phyloP scores from a whole-genome alignment of 2,329 filamentous ascomycete species.

The Epichloe sp. region DNA sequence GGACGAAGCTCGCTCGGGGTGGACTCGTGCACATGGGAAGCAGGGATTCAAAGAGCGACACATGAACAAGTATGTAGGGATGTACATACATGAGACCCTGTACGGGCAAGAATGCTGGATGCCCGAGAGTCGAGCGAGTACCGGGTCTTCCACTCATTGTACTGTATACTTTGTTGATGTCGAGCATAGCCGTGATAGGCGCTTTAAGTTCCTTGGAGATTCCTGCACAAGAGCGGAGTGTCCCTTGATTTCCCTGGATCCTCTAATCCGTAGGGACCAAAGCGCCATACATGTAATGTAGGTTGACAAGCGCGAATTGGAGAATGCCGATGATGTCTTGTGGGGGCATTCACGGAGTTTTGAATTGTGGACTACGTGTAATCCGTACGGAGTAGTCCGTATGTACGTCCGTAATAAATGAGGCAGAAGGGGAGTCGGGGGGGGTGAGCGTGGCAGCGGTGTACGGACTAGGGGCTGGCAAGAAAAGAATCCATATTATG shows the following conservation, averaged over 20 bases:
- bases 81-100: not conserved
- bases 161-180: not conserved
- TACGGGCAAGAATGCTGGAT: not conserved
- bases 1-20: not conserved
- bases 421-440: not conserved
- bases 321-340: not conserved
- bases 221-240: not conserved
- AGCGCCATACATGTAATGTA: not conserved
- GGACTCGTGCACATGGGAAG: slow-evolving; percentile 3
- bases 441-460: not conserved
- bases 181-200: not conserved
- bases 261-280: not conserved
- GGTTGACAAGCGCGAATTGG: not conserved
- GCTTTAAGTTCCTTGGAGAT: not conserved
- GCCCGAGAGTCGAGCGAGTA: not conserved
- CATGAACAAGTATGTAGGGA: not conserved
- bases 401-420: not conserved
- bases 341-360: not conserved
- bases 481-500: not conserved
- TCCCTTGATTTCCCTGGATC: not conserved
- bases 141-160: not conserved
- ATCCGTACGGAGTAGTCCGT: no score
- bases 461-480: not conserved
- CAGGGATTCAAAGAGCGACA: not conserved
- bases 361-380: not conserved